Evolutionary conservation across 768 basidiomycete genomes (phyloP), one percentile per base, ranked within the genome.

Genomic region (Inosperma sp.): DNA sequence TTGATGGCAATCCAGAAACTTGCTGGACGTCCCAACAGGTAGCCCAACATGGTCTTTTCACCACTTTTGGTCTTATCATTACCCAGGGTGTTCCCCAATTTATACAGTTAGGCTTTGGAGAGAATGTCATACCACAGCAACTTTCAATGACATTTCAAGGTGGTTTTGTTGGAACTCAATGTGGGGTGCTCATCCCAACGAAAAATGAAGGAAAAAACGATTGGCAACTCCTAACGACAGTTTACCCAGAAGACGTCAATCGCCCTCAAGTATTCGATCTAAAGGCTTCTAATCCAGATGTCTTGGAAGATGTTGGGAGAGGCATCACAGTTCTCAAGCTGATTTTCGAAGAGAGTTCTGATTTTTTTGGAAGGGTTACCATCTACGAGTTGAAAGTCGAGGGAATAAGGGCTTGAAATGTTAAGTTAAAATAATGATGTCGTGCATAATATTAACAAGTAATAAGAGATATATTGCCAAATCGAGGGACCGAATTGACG

Each of bases 1-100:
- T 81, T 23, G 88, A 91, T 59, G 72, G 75, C 21, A 86, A 72
- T 56, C 79, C 82, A 48, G 88, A 88, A 63, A 91, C 88, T 7
- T 91, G 88, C 64, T 91, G 88, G 88, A 83, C 86, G 19, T 89
- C 88, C 13, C 82, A 84, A 65, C 84, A 86, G 76, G 88, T 86
- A 52, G 50, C 48, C n/a, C 27, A 35, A 22, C 8, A 17, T 25
- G 26, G 25, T 2, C 6, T 40, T 40, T 25, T 40, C 0, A 8
- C 2, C 26, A 23, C 26, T 23, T 29, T 39, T 16, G 29, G 6
- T 21, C 34, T 27, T 23, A 19, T 33, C 35, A 7, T n/a, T 23
- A 46, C 39, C 10, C 10, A 91, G 89, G 88, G 88, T 19, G 72
- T 83, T 9, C 88, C 87, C 1, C 89, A 91, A 68, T 83, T 72